These are phyloP conservation scores for Leptomonas seymouri DNA, from an alignment of 208 protist genomes.

Conservation along the genomic window DNA sequence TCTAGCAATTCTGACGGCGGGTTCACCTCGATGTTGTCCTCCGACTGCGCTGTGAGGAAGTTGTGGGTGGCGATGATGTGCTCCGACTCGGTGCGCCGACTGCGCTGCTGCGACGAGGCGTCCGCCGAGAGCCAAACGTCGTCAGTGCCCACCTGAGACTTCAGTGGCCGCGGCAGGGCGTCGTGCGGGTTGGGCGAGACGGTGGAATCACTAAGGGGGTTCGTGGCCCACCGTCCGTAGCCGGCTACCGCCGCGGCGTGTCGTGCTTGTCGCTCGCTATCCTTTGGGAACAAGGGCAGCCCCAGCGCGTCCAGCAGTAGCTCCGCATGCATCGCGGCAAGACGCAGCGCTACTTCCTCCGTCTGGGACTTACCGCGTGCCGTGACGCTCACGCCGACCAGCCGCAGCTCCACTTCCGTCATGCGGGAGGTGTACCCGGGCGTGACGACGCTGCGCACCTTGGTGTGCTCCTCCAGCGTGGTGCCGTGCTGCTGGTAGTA, in stretches of 20 bases:
- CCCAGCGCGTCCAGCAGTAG: conserved; percentile 75
- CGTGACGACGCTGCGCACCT: conserved; percentile 35
- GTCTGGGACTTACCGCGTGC: conserved; percentile 66
- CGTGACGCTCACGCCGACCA: conserved; percentile 37
- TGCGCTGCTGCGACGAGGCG: conserved; percentile 11
- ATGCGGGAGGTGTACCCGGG: conserved; percentile 44
- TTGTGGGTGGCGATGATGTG: conserved; percentile 61
- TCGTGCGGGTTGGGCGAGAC: conserved; percentile 41
- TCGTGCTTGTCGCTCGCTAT: conserved; percentile 49
- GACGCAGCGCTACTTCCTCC: conserved; percentile 56
- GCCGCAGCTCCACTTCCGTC: conserved; percentile 58
- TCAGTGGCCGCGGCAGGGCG: conserved; percentile 70
- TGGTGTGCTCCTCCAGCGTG: conserved; percentile 40
- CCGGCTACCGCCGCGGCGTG: conserved; percentile 58
- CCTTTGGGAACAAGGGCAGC: conserved; percentile 57
- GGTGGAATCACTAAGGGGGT: conserved; percentile 37
- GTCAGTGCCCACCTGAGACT: conserved; percentile 71
- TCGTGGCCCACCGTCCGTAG: conserved; percentile 76
- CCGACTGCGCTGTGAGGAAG: conserved; percentile 46
- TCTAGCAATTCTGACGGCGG: conserved; percentile 53
- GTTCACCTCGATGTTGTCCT: conserved; percentile 67
- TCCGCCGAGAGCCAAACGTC: conserved; percentile 59
- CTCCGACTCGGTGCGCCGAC: conserved; percentile 51
- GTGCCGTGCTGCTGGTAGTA: conserved; percentile 65
- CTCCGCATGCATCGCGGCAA: conserved; percentile 86